These are phyloP conservation scores for Acer yangbiense DNA, from an alignment of 345 rosid species.

Conservation along the genomic window DNA sequence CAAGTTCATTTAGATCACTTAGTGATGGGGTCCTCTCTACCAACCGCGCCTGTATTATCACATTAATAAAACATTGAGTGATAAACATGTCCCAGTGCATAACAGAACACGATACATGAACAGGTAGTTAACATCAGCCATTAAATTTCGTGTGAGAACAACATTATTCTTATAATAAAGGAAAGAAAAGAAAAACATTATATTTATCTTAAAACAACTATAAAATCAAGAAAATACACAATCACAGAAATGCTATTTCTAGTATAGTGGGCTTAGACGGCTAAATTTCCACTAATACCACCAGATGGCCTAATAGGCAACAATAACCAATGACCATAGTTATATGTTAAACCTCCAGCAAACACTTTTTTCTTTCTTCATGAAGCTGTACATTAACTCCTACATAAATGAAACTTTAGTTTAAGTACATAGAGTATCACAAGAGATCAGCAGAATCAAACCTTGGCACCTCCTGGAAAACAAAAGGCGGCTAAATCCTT, in stretches of 20 bases:
- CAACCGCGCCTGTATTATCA: constrained; percentile 61
- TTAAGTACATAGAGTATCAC: background rate
- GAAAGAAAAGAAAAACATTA: background rate
- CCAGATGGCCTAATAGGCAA: background rate
- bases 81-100: constrained; percentile 12
- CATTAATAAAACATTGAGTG: constrained; percentile 10
- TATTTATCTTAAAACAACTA: background rate
- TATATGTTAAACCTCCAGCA: background rate
- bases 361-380: background rate
- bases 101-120: background rate
- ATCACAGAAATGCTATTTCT: background rate
- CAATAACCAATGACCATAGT: background rate
- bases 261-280: background rate
- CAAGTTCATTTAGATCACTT: constrained; percentile 90
- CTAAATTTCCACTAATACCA: background rate
- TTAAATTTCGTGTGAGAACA: background rate
- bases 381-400: background rate
- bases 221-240: background rate
- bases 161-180: background rate
- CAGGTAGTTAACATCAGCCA: constrained; percentile 5
- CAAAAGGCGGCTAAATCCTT: constrained; percentile 94
- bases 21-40: constrained; percentile 92
- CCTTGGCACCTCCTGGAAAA: constrained; percentile 96
- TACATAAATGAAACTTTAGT: background rate
- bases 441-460: constrained; percentile 33